These are phyloP conservation scores for Vigna reflexopilosa DNA, from an alignment of 306 rosid species.

Conservation along the genomic window DNA sequence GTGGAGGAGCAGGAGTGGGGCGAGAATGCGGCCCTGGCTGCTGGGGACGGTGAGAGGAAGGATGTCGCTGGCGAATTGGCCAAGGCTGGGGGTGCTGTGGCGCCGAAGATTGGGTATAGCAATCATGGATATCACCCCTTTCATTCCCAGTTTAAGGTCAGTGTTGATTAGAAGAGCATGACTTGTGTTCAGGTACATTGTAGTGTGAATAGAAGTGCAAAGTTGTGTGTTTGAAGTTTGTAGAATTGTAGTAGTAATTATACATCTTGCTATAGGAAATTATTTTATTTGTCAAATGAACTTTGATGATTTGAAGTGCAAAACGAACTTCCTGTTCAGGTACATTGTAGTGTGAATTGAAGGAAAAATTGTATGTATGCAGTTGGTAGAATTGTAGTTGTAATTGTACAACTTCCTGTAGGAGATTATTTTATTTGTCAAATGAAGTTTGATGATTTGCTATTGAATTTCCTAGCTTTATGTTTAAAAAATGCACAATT, in stretches of 20 bases:
- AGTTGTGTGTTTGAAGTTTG: conserved; percentile 40
- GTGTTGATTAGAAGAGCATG: conserved; percentile 56
- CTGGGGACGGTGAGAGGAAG: conserved; percentile 79
- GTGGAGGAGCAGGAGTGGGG: conserved; percentile 91
- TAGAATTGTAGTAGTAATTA: conserved; percentile 44
- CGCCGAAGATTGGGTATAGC: conserved; percentile 79
- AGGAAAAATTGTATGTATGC: too few species aligned
- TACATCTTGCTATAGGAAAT: conserved; percentile 44
- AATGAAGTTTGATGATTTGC: conserved; percentile 43
- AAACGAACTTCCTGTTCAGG: too few species aligned
- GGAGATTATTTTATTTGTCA: conserved; percentile 35
- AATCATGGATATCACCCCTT: conserved; percentile 86
- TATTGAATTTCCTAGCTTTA: conserved; percentile 39
- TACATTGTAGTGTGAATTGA: too few species aligned
- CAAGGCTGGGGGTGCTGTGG: conserved; percentile 48
- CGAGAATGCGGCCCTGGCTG: conserved; percentile 56
- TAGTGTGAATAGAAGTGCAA: conserved; percentile 38
- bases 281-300: conserved; percentile 35
- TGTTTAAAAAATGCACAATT: conserved; percentile 18
- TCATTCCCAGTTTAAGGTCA: conserved; percentile 99
- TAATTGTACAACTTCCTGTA: conserved; percentile 22
- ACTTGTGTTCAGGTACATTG: conserved; percentile 52
- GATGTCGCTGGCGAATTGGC: conserved; percentile 61
- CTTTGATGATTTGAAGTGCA: conserved; percentile 35
- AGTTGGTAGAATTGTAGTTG: too few species aligned